phyloP scores from a whole-genome alignment of 2,329 filamentous ascomycete genomes.

The Nigrospora oryzae region DNA sequence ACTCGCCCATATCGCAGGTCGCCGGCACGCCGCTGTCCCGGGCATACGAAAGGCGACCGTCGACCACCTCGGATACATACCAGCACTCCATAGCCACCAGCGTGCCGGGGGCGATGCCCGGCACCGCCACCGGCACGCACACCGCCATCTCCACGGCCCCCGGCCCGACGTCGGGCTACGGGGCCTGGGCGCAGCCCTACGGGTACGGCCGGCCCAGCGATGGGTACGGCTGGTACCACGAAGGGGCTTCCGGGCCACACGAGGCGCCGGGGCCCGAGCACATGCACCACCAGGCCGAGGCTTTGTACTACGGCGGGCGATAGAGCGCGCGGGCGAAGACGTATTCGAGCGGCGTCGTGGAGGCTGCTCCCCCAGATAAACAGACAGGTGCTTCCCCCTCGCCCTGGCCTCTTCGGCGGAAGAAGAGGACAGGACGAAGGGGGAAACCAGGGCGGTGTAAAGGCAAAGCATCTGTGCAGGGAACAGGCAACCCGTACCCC shows the following conservation, averaged over 20 bases:
- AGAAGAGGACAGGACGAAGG: too few relatives aligned
- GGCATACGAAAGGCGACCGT: slow-evolving; percentile 34
- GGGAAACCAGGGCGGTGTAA: too few relatives aligned
- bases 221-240: slow-evolving; percentile 20
- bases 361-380: too few relatives aligned
- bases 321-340: neutral
- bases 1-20: slow-evolving; percentile 24
- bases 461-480: too few relatives aligned
- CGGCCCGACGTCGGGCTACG: slow-evolving; percentile 27
- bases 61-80: slow-evolving; percentile 35
- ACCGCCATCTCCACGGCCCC: slow-evolving; percentile 27
- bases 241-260: slow-evolving; percentile 18
- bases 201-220: slow-evolving; percentile 30
- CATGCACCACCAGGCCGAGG: neutral
- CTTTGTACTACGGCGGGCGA: neutral
- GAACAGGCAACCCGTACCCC: too few relatives aligned
- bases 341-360: too few relatives aligned
- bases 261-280: slow-evolving; percentile 12
- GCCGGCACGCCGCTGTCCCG: slow-evolving; percentile 7
- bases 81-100: slow-evolving; percentile 17
- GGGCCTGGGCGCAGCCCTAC: slow-evolving; percentile 33
- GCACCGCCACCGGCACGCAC: slow-evolving; percentile 22
- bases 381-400: too few relatives aligned
- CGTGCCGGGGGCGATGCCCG: slow-evolving; percentile 18
- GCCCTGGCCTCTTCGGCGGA: too few relatives aligned